These are phyloP conservation scores for Trypanosoma mega DNA, from an alignment of 208 protist species.

Conservation along the genomic window DNA sequence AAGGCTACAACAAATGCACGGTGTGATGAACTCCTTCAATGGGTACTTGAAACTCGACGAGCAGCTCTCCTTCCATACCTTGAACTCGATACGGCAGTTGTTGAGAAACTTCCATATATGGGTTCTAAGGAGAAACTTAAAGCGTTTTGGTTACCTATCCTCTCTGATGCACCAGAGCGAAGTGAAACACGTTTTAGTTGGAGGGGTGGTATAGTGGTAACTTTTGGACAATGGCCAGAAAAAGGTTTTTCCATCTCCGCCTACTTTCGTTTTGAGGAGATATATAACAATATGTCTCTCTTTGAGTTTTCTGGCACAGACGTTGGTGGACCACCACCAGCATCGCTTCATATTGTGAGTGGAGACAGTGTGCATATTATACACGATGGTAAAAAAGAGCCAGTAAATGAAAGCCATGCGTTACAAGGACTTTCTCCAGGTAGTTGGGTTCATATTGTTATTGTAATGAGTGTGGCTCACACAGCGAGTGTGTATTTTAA, in stretches of 20 bases:
- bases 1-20: slow-evolving; percentile 59
- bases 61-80: slow-evolving; percentile 66
- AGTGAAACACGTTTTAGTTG: slow-evolving; percentile 70
- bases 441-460: slow-evolving; percentile 61
- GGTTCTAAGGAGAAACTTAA: slow-evolving; percentile 35
- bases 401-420: slow-evolving; percentile 68
- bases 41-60: slow-evolving; percentile 45
- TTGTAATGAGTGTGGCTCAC: slow-evolving; percentile 56
- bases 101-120: slow-evolving; percentile 46
- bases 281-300: slow-evolving; percentile 63
- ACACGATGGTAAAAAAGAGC: slow-evolving; percentile 41
- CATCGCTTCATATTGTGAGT: slow-evolving; percentile 23
- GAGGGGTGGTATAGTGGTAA: slow-evolving; percentile 64
- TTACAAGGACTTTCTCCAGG: slow-evolving; percentile 55
- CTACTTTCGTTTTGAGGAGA: slow-evolving; percentile 65
- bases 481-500: slow-evolving; percentile 70
- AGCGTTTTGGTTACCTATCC: slow-evolving; percentile 73
- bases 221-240: slow-evolving; percentile 54
- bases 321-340: slow-evolving; percentile 14
- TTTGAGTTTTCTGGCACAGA: slow-evolving; percentile 58
- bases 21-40: slow-evolving; percentile 51
- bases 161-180: slow-evolving; percentile 52
- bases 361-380: slow-evolving; percentile 68
- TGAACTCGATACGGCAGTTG: slow-evolving; percentile 47
- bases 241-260: slow-evolving; percentile 64